These are phyloP conservation scores for Xylariaceae sp. DNA, from an alignment of 2,329 filamentous ascomycete genomes.

Conservation along the genomic window DNA sequence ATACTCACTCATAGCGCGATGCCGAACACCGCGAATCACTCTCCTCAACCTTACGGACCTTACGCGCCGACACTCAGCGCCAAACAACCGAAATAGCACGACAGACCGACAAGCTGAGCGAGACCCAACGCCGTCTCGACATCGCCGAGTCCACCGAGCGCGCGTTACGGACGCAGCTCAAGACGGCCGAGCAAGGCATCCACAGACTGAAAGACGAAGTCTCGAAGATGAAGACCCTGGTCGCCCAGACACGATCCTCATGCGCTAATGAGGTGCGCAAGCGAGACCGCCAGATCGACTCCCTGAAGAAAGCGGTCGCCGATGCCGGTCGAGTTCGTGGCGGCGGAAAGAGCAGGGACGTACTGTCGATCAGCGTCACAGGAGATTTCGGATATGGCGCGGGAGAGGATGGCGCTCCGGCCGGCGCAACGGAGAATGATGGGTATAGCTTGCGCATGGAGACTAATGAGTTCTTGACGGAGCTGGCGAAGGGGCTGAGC, in stretches of 20 bases:
- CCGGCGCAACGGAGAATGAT: conserved; percentile 41
- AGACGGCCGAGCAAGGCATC: conserved; percentile 68
- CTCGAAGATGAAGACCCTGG: conserved; percentile 69
- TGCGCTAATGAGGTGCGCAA: conserved; percentile 90
- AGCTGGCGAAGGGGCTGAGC: conserved; percentile 75
- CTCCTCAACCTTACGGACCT: conserved; percentile 68
- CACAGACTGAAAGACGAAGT: conserved; percentile 82
- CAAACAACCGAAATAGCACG: conserved; percentile 66
- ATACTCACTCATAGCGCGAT: conserved; percentile 75
- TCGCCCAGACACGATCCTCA: conserved; percentile 78
- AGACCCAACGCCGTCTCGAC: conserved; percentile 53
- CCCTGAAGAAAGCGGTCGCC: conserved; percentile 79
- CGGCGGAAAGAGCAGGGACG: conserved; percentile 48
- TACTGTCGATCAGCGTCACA: conserved; percentile 55
- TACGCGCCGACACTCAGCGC: conserved; percentile 72
- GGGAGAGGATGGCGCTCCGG: conserved; percentile 27
- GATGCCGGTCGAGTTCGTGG: conserved; percentile 64
- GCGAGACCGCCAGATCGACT: conserved; percentile 82
- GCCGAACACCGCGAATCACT: conserved; percentile 83
- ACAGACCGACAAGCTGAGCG: conserved; percentile 49
- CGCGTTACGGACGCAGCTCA: conserved; percentile 64
- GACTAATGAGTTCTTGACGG: conserved; percentile 86
- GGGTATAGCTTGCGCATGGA: conserved; percentile 73
- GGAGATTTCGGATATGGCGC: conserved; percentile 56
- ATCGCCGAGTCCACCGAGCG: conserved; percentile 67